Evolutionary conservation across 2,329 filamentous ascomycete species (phyloP).

Genomic region (Myriosclerotinia duriaeana): DNA sequence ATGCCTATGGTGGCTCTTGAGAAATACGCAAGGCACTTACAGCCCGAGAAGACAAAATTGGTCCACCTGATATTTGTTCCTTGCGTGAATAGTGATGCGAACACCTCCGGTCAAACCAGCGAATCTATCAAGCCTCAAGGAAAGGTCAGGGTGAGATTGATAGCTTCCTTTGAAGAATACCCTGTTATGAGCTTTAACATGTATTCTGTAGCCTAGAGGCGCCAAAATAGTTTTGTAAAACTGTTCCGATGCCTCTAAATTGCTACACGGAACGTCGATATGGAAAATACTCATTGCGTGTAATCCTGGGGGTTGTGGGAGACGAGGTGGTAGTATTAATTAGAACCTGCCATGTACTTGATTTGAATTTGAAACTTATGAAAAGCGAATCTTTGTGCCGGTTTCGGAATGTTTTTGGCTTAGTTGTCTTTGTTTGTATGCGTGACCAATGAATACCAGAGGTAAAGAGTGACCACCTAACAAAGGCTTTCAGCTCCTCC

Average conservation of each 20-base stretch:
- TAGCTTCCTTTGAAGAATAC: not conserved
- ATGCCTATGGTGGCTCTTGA: not conserved
- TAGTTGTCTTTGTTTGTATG: not conserved
- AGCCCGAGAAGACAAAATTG: not conserved
- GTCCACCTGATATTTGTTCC: not conserved
- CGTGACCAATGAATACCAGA: not conserved
- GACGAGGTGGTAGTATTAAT: not conserved
- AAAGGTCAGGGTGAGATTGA: not conserved
- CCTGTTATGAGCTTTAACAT: not conserved
- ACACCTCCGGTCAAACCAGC: not conserved
- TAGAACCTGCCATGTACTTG: not conserved
- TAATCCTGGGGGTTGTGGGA: not conserved
- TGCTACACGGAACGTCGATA: not conserved
- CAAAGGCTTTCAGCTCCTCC: not conserved
- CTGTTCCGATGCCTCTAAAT: not conserved
- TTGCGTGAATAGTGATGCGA: not conserved
- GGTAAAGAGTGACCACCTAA: not conserved
- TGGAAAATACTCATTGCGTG: not conserved
- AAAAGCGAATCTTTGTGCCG: not conserved
- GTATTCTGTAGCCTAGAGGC: not conserved
- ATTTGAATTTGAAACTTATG: not conserved
- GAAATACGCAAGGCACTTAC: not conserved
- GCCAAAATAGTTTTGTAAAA: not conserved
- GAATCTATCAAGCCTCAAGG: not conserved
- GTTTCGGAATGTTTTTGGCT: not conserved